phyloP scores from a whole-genome alignment of 805 yeast genomes.

The Kregervanrija fluxuum region DNA sequence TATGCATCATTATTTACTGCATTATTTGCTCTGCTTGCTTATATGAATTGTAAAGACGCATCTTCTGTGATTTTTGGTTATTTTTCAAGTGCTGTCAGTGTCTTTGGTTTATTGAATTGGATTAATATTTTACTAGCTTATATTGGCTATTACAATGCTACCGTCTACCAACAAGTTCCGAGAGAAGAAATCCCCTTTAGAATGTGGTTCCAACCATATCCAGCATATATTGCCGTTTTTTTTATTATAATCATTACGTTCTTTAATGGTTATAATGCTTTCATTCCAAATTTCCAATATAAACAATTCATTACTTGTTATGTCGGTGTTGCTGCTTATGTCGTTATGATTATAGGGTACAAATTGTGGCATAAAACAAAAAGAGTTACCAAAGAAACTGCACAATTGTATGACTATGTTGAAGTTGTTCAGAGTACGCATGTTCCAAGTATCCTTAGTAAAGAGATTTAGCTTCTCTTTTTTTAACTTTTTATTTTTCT shows the following conservation, averaged over 20 bases:
- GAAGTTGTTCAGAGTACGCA: background rate
- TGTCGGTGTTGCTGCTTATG: constrained; percentile 8
- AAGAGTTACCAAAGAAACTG: constrained; percentile 2
- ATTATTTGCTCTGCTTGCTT: constrained; percentile 13
- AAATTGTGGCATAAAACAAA: constrained; percentile 2
- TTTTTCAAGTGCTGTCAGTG: constrained; percentile 13
- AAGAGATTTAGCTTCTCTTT: too few relatives aligned
- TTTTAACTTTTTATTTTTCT: too few relatives aligned
- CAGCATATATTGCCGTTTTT: constrained; percentile 10
- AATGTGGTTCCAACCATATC: constrained; percentile 16
- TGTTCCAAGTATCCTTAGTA: too few relatives aligned
- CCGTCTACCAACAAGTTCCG: constrained; percentile 11
- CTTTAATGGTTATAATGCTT: constrained; percentile 16
- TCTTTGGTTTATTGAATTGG: constrained; percentile 18
- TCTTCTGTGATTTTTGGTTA: constrained; percentile 13
- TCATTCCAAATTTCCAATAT: constrained; percentile 10
- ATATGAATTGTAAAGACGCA: constrained; percentile 5
- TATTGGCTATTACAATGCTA: constrained; percentile 10
- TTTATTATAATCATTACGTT: constrained; percentile 9
- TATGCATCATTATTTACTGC: constrained; percentile 10
- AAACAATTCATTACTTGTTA: constrained; percentile 13
- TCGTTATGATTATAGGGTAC: constrained; percentile 3
- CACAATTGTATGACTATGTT: background rate
- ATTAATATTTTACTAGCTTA: constrained; percentile 11
- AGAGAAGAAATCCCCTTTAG: constrained; percentile 14